Evolutionary conservation across 2,329 filamentous ascomycete genomes (phyloP), one percentile per base, ranked within the genome.

Genomic region (Aureobasidium leucospermi): DNA sequence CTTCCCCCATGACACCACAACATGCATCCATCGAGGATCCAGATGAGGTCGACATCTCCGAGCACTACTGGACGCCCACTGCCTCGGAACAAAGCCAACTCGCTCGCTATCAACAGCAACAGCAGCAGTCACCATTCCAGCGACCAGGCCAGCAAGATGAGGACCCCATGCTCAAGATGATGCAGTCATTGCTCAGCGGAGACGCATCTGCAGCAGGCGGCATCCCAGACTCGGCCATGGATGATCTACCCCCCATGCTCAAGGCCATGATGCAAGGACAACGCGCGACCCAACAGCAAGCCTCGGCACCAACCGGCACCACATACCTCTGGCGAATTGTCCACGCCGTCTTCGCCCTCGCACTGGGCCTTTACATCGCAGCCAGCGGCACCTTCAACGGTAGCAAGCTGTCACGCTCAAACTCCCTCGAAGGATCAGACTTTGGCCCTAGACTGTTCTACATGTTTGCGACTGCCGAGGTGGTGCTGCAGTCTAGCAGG

Each of bases 401-500:
- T 46, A 84, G 82, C 34, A 83, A 83, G 68, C 65, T 80, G 6
- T 81, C 85, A 67, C 82, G 88, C 32, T 65, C 63, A 10, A 63
- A 67, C 43, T 66, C 64, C 36, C 63, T 66, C 32, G 66, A 73
- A 7, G 68, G 67, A 1, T 72, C 76, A 32, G 70, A 73, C 15
- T 67, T 71, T 38, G 75, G 77, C 42, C 76, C 76, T 47, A 78
- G 80, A 62, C 86, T 91, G 73, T 91, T 93, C 73, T 90, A 85
- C 77, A 80, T 88, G n/a, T 94, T 93, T 69, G 86, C 88, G 6
- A 90, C 88, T 0, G 85, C 84, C 34, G 88, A 94, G 75, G 79
- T 89, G 10, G 70, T 89, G 57, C 76, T 93, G 63, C 83, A 93
- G 64, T 87, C 84, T 1, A 85, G 82, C 32, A 79, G 88, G 28